Conservation (phyloP, 805 yeast species). For the Yarrowia yakushimensis region DNA sequence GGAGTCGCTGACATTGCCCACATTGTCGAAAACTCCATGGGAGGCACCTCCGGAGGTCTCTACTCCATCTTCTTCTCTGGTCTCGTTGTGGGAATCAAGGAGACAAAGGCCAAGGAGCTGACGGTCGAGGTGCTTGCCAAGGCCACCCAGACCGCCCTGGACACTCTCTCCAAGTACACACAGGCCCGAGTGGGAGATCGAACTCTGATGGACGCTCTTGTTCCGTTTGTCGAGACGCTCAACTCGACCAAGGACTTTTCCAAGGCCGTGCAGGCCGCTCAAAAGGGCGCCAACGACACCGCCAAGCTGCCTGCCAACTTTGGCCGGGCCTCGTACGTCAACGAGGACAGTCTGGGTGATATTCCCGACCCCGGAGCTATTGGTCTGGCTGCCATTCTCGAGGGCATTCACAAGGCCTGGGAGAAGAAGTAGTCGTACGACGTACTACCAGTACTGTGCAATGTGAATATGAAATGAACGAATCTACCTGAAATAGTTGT, state of each 20-base stretch:
- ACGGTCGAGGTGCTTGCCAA: constrained; percentile 32
- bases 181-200: constrained; percentile 86
- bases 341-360: constrained; percentile 43
- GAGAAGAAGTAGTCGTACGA: not conserved
- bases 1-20: constrained; percentile 73
- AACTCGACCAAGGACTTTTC: constrained; percentile 48
- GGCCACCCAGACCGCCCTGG: constrained; percentile 52
- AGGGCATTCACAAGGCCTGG: constrained; percentile 39
- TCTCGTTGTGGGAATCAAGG: constrained; percentile 52
- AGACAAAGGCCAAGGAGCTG: constrained; percentile 30
- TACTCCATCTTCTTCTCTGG: constrained; percentile 84
- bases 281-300: constrained; percentile 71
- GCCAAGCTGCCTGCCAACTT: constrained; percentile 74
- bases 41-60: constrained; percentile 94
- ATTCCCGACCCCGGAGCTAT: constrained; percentile 92
- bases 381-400: constrained; percentile 63
- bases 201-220: constrained; percentile 82
- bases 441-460: too few species aligned
- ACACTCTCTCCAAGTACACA: constrained; percentile 77
- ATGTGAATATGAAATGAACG: too few species aligned
- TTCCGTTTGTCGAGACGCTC: constrained; percentile 75
- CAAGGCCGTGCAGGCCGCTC: constrained; percentile 66
- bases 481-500: too few species aligned
- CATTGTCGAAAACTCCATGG: constrained; percentile 86
- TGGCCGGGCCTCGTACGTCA: constrained; percentile 91